Percentiles rank a stretch among this genome's conserved stretches.
These are phyloP conservation scores for Orbilia javanica DNA, from an alignment of 2,329 filamentous ascomycete genomes.

Conservation along the genomic window DNA sequence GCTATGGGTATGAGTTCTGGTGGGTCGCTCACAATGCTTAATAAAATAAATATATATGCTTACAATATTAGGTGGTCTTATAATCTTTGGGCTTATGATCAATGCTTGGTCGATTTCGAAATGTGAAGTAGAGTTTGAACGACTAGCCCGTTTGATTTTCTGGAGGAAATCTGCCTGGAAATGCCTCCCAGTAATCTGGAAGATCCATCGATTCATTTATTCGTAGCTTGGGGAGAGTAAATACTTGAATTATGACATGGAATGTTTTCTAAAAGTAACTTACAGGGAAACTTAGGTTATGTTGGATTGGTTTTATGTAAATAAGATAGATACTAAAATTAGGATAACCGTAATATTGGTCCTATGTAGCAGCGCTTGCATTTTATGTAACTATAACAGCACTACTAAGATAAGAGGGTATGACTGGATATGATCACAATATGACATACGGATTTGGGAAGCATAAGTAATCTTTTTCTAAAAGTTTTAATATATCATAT, in stretches of 20 bases:
- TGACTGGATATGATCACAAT: neutral
- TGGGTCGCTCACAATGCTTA: neutral
- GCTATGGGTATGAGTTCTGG: slow-evolving; percentile 15
- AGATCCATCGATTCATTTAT: slow-evolving; percentile 7
- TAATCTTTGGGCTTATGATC: slow-evolving; percentile 28
- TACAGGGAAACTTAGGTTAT: slow-evolving; percentile 5
- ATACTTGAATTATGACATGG: slow-evolving; percentile 19
- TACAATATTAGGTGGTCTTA: slow-evolving; percentile 1
- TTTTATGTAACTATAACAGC: slow-evolving; percentile 20
- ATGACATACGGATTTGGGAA: slow-evolving; percentile 13
- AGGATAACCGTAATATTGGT: slow-evolving; percentile 13
- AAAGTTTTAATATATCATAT: neutral
- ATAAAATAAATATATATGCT: neutral
- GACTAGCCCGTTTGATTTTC: slow-evolving; percentile 9
- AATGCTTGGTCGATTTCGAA: slow-evolving; percentile 20
- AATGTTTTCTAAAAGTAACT: slow-evolving; percentile 1
- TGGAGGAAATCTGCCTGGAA: neutral
- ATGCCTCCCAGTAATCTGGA: slow-evolving; percentile 9
- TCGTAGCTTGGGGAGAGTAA: slow-evolving; percentile 25
- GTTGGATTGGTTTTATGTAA: slow-evolving; percentile 30
- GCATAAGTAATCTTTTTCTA: neutral
- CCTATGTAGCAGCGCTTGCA: neutral
- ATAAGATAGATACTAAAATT: slow-evolving; percentile 20
- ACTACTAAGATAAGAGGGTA: neutral
- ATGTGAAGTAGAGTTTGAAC: slow-evolving; percentile 9